Base-by-base conservation (phyloP, 768 basidiomycete species). In the Terana coerulea region DNA sequence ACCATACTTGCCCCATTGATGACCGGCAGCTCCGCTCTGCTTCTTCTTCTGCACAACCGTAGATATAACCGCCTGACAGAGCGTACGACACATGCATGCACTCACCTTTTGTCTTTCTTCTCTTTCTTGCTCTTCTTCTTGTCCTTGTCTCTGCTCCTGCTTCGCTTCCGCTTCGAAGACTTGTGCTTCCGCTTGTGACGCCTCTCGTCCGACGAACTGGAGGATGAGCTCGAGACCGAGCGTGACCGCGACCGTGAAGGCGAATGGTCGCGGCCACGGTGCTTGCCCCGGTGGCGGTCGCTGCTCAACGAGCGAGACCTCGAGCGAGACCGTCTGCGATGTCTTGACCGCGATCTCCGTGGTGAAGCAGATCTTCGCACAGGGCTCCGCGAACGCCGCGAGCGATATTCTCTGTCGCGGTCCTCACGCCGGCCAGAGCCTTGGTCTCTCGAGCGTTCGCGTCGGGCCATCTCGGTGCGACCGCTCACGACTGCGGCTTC, bases 1-100 rank as follows among this genome's bases (percentile, higher is more conserved):
- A 2, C 94, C 94, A 67, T 88, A 86, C 67, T 90, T 92, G 14
- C 94, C 94, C 92, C 92, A 97, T 57, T 91, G 84, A 15, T 81
- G 73, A 9, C 79, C 78, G 24, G 72, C 69, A 28, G 72, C 77
- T 17, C 71, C 72, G 9, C 74, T 75, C 57, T 81, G 80, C 67
- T 84, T 84, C 71, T 84, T 73, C 72, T 80, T 72, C 73, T 33
- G 43, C 48, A 35, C n/a, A 40, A 11, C 43, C 22, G 10, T 26
- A 55, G 31, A 28, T 47, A 21, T 15, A 47, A 44, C 22, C 10
- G 17, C 52, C 22, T 12, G 29, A 46, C 34, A 41, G 25, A 51
- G 10, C 43, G 28, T 12, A 25, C 11, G 25, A 31, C 24, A 24
- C 33, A 28, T 22, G 52, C 24, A 45, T 24, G 64, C 24, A 61